Evolutionary conservation across 768 basidiomycete species (phyloP).

Genomic region (Tylopilus sp.): DNA sequence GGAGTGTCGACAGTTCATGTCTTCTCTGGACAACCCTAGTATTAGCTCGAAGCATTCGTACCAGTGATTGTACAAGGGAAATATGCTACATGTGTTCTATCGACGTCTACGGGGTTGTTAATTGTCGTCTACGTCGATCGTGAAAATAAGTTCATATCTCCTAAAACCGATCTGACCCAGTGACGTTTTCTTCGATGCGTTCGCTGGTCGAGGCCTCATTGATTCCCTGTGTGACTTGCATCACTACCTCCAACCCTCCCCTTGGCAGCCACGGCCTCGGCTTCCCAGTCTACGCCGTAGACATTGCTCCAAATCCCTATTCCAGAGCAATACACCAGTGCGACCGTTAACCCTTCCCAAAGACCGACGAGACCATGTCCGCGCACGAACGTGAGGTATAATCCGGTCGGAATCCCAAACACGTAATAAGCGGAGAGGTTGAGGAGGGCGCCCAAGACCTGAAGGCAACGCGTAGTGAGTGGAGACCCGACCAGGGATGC

Average conservation of each 20-base stretch:
- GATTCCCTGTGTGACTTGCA: constrained; percentile 25
- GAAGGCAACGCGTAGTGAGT: neutral
- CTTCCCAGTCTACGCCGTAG: constrained; percentile 62
- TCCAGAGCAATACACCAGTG: constrained; percentile 59
- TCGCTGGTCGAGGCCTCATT: too few species aligned
- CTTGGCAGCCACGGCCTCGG: constrained; percentile 38
- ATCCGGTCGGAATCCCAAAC: constrained; percentile 78
- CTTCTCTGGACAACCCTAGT: too few species aligned
- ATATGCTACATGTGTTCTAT: too few species aligned
- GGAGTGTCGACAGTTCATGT: too few species aligned
- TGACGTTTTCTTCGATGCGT: too few species aligned
- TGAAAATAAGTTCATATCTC: too few species aligned
- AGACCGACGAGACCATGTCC: constrained; percentile 65
- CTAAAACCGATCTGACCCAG: too few species aligned
- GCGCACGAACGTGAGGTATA: constrained; percentile 68
- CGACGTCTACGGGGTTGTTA: too few species aligned
- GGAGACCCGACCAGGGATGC: neutral
- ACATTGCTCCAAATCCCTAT: constrained; percentile 54
- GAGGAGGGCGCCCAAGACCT: constrained; percentile 73
- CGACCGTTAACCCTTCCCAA: constrained; percentile 79
- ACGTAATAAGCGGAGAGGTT: constrained; percentile 67
- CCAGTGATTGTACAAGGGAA: too few species aligned
- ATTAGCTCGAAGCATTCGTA: too few species aligned
- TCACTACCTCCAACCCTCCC: constrained; percentile 38
- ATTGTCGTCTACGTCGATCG: too few species aligned